Evolutionary conservation across 2,329 filamentous ascomycete species (phyloP), one percentile per base, ranked within the genome.

Genomic region (Rhexocercosporidium sp.): DNA sequence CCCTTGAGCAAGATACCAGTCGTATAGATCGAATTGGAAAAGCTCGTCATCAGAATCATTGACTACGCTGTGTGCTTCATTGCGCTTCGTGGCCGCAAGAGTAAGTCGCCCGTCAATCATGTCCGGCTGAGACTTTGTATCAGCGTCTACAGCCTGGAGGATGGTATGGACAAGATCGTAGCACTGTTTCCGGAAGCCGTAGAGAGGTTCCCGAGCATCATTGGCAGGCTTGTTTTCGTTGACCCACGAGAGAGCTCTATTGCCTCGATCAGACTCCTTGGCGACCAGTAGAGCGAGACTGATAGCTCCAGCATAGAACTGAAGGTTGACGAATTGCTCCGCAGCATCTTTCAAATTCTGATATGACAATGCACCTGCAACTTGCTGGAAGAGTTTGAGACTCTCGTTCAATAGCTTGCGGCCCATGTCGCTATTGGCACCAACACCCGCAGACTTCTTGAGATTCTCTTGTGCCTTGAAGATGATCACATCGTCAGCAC

Each of bases 391-490:
- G 18, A 98, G 84, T 62, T 90, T 88, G 73, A 97, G 80, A 79
- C 94, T 97, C 78, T 98, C 95, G 73, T 94, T 94, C 25, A 99
- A 85, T 41, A 97, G 82, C 53, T 90, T 89, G 39, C 94, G 89
- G 6, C 92, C 92, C 62, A 88, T 84, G 72, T 94, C 95, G 3
- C 89, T 89, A 75, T 94, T 93, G 4, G 85, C 82, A 11, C 89
- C 88, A 57, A 92, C 88, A 77, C 97, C 94, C 1, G 90, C 89
- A 0, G 95, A 95, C 72, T 93, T 88, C 83, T 97, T 96, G 62
- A 98, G 83, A 75, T 95, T 92, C 79, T 99, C 96, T 77, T 98
- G 95, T 0, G 96, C 96, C 80, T 97, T 98, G 88, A 99, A 99
- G 73, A 97, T 95, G 71, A 98, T 90, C 1, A 98, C 96, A 81